Evolutionary conservation across 2,329 filamentous ascomycete species (phyloP), one percentile per base, ranked within the genome.

Genomic region (Fusarium sp.): DNA sequence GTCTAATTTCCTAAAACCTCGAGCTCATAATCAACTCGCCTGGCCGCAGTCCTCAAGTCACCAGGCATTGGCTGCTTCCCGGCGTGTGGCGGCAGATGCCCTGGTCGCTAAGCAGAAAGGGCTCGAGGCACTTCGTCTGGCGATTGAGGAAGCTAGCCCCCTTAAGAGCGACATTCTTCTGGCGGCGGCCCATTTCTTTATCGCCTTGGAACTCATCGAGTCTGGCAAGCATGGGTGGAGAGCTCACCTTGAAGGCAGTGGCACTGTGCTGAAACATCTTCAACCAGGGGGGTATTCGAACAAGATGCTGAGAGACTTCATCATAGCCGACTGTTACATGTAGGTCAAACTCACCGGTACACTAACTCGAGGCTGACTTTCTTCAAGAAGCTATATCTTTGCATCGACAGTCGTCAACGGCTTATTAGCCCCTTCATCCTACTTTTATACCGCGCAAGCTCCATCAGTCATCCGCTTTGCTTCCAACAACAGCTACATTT

Each of bases 301-400:
- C 6, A 56, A 57, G 16, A 68, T 56, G 37, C 64, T 69, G 8
- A 56, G 60, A 37, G 64, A 69, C 27, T 69, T 62, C 37, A 50
- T 69, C 2, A 57, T 69, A n/a, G 67, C 67, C 1, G 67, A 69
- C 20, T 69, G 67, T 1, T 69, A 69, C 13, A 69, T 69, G 67
- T 68, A 57, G 41, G 56, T 43, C n/a, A 8, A 5, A 13, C 7
- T 4, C 3, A 29, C 1, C 5, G 22, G 11, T 27, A 7, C 37
- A 41, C 11, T 4, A 16, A 22, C 22, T 20, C 22, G 2, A 9
- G 24, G 3, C 35, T 43, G 5, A 59, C 37, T 4, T 41, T 9
- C 16, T 9, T 8, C 9, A 27, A 68, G 67, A 10, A 62, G 59
- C n/a, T 69, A 69, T 18, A 52, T 69, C 7, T 69, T 69, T 3